Conservation (phyloP, 2,329 filamentous ascomycete species). For the Alternaria solani region DNA sequence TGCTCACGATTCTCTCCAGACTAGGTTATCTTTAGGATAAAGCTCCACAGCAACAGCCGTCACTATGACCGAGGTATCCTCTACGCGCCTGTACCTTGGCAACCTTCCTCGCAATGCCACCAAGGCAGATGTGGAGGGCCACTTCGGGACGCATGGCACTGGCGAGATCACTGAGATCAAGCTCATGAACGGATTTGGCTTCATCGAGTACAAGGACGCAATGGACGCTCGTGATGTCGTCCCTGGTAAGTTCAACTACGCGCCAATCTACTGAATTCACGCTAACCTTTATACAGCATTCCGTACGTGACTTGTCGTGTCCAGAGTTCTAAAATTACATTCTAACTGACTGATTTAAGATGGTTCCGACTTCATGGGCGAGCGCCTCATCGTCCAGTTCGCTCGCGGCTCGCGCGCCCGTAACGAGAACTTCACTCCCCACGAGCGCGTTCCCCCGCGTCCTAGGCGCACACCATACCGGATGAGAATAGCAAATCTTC, state of each 20-base stretch:
- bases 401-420: constrained; percentile 80
- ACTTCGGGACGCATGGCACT: constrained; percentile 94
- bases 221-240: constrained; percentile 99
- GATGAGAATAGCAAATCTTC: constrained; percentile 97
- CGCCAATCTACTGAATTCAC: constrained; percentile 6
- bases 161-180: constrained; percentile 99
- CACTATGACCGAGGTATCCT: constrained; percentile 84
- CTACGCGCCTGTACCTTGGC: constrained; percentile 94
- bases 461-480: constrained; percentile 93
- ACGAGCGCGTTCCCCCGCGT: constrained; percentile 74
- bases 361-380: constrained; percentile 97
- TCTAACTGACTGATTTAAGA: constrained; percentile 63
- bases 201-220: constrained; percentile 98
- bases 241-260: constrained; percentile 72
- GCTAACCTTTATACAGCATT: constrained; percentile 57
- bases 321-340: not conserved
- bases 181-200: constrained; percentile 99
- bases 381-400: constrained; percentile 97
- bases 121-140: constrained; percentile 94
- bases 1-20: constrained; percentile 47
- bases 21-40: constrained; percentile 39
- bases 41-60: constrained; percentile 18
- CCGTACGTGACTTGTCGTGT: constrained; percentile 57
- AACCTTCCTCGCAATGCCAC: constrained; percentile 97
- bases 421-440: constrained; percentile 68